A percentile compares a stretch with the other conserved stretches of the same genome.
Evolutionary conservation across 2,329 filamentous ascomycete genomes (phyloP).

Genomic region (Arthrobotrys sinensis): DNA sequence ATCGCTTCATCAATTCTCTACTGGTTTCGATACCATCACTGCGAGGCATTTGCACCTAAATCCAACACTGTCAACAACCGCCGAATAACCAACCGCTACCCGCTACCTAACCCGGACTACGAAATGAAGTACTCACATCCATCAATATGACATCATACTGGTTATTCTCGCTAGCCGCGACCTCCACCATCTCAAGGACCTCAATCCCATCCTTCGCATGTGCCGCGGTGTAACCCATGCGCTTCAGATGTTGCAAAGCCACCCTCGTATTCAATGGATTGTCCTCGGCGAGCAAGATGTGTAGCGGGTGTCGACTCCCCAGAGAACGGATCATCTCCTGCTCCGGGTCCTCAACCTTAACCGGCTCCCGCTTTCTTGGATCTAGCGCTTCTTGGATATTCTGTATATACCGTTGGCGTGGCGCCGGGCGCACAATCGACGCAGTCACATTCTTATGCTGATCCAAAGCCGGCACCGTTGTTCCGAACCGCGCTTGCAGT

Average conservation of each 20-base stretch:
- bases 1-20: constrained; percentile 63
- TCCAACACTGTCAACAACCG: constrained; percentile 86
- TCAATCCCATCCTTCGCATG: constrained; percentile 96
- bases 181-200: constrained; percentile 77
- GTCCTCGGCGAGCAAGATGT: constrained; percentile 95
- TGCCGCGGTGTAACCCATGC: constrained; percentile 91
- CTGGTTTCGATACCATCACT: constrained; percentile 65
- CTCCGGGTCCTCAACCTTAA: constrained; percentile 62
- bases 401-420: constrained; percentile 63
- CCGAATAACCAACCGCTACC: neutral
- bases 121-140: constrained; percentile 73
- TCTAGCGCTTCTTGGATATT: constrained; percentile 64
- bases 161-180: constrained; percentile 62
- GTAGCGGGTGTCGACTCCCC: constrained; percentile 74
- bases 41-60: constrained; percentile 97
- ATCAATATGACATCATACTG: constrained; percentile 64
- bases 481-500: constrained; percentile 64
- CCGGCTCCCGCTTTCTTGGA: constrained; percentile 60
- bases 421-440: constrained; percentile 64
- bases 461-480: constrained; percentile 62
- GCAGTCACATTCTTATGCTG: constrained; percentile 63
- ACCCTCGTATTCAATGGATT: constrained; percentile 97
- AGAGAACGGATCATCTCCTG: constrained; percentile 64
- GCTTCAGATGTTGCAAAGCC: constrained; percentile 95
- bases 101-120: neutral